Conservation (phyloP, 2,329 filamentous ascomycete genomes). For the Diaporthe eres region DNA sequence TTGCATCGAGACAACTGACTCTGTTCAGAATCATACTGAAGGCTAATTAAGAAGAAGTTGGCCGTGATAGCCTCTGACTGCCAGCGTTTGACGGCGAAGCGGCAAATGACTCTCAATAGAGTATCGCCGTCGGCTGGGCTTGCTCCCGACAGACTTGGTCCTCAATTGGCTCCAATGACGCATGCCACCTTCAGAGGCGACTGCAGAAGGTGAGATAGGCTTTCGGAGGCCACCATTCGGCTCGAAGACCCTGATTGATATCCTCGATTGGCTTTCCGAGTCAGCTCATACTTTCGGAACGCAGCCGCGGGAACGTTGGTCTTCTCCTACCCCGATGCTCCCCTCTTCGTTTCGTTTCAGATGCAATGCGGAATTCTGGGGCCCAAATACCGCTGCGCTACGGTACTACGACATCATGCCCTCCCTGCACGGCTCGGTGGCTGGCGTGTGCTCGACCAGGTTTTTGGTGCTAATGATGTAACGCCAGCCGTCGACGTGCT, state of each 20-base stretch:
- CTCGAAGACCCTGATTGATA: constrained; percentile 32
- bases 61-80: constrained; percentile 29
- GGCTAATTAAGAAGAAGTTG: constrained; percentile 21
- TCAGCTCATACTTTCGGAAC: constrained; percentile 35
- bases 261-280: constrained; percentile 32
- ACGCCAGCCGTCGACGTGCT: constrained; percentile 16
- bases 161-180: constrained; percentile 26
- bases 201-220: constrained; percentile 26
- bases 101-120: constrained; percentile 36
- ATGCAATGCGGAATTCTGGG: constrained; percentile 28
- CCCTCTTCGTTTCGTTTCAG: constrained; percentile 38
- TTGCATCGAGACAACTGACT: constrained; percentile 23
- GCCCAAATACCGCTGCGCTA: constrained; percentile 23
- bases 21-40: constrained; percentile 19
- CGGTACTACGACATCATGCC: constrained; percentile 26
- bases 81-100: constrained; percentile 36
- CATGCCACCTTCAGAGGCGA: constrained; percentile 13
- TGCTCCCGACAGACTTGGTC: constrained; percentile 20
- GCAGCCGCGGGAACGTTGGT: constrained; percentile 33
- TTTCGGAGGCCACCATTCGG: constrained; percentile 29
- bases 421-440: constrained; percentile 34
- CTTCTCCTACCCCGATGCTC: constrained; percentile 15
- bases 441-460: constrained; percentile 33
- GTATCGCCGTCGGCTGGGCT: constrained; percentile 32
- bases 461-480: constrained; percentile 29